These are phyloP conservation scores for Microdochium trichocladiopsis DNA, from an alignment of 2,329 filamentous ascomycete genomes.

Conservation along the genomic window DNA sequence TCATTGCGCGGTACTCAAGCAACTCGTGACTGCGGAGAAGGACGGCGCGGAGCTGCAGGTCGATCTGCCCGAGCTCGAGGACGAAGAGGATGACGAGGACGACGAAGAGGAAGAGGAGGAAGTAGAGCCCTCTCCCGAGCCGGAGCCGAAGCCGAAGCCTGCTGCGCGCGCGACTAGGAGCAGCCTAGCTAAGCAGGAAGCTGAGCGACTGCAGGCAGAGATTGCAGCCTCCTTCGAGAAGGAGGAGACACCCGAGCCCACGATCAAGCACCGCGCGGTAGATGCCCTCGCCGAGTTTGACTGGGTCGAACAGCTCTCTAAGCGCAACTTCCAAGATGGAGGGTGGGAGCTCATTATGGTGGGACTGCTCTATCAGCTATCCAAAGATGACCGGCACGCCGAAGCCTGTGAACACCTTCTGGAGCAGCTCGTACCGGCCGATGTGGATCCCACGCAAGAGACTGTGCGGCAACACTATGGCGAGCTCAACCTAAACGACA, in stretches of 20 bases:
- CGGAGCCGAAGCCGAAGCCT: slow-evolving; percentile 60
- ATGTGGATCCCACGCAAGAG: slow-evolving; percentile 67
- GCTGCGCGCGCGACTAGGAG: slow-evolving; percentile 71
- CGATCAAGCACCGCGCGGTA: slow-evolving; percentile 58
- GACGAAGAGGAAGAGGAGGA: slow-evolving; percentile 42
- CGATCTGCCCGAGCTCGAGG: slow-evolving; percentile 67
- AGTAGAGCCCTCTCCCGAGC: slow-evolving; percentile 54
- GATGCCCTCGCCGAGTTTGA: slow-evolving; percentile 69
- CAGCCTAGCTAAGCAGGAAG: slow-evolving; percentile 76
- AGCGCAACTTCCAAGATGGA: slow-evolving; percentile 78
- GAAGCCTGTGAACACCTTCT: slow-evolving; percentile 73
- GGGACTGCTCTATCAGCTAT: slow-evolving; percentile 78
- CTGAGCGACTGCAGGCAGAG: slow-evolving; percentile 58
- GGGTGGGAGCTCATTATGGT: slow-evolving; percentile 90
- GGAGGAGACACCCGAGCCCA: slow-evolving; percentile 36
- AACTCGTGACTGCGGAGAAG: slow-evolving; percentile 68
- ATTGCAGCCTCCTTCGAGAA: slow-evolving; percentile 45
- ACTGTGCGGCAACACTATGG: slow-evolving; percentile 68
- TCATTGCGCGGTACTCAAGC: slow-evolving; percentile 85
- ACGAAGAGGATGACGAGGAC: slow-evolving; percentile 58
- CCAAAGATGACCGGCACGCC: slow-evolving; percentile 64
- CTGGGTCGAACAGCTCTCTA: slow-evolving; percentile 80
- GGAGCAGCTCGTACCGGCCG: slow-evolving; percentile 70
- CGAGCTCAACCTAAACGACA: slow-evolving; percentile 73
- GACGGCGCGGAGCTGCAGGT: slow-evolving; percentile 76